Base-by-base conservation (phyloP, 164 flowering plant species). In the Echeveria elegans region DNA sequence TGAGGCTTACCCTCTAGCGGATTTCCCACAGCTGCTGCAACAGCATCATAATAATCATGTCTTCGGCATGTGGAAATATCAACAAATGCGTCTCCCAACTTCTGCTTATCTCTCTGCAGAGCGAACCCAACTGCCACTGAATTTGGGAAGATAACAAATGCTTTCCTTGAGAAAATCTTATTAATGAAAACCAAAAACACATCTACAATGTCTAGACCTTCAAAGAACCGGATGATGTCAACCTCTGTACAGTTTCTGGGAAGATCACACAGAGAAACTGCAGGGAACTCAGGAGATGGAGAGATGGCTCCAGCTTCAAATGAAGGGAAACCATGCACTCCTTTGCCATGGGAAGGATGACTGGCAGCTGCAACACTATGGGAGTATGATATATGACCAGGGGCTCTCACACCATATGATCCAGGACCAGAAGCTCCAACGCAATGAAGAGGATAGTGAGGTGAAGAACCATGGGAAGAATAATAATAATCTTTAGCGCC, bases 171-270 rank as follows among this genome's bases (percentile, higher is more conserved):
- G 73, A 87, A 87, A 6, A 79, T 73, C 4, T 87, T 87, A 71
- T 67, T 75, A 72, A 85, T 89, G 82, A 80, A 85, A 62, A 86
- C 92, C 70, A 93, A 77, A 58, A 93, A 76, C 56, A 86, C 88
- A 71, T 93, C 98, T 48, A 93, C 90, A 69, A 90, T 82, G 66
- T 88, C 90, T 47, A 93, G 80, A 8, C 96, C 97, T 40, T 88
- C 82, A 80, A 93, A 93, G 84, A 93, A 93, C 77, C 87, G 86
- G 83, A 79, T 79, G 43, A 93, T 79, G 82, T 93, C 98, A 21
- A 83, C 72, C 29, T 93, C 97, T 2, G 82, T 76, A 83, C 98
- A 93, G 82, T 89, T 77, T 78, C 85, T 89, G 0, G 97, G 97
- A 43, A 93, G 90, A 15, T 97, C 98, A 69, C 96, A 73, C 31